Evolutionary conservation across 768 basidiomycete species (phyloP).

Genomic region (Kwoniella heveanensis): DNA sequence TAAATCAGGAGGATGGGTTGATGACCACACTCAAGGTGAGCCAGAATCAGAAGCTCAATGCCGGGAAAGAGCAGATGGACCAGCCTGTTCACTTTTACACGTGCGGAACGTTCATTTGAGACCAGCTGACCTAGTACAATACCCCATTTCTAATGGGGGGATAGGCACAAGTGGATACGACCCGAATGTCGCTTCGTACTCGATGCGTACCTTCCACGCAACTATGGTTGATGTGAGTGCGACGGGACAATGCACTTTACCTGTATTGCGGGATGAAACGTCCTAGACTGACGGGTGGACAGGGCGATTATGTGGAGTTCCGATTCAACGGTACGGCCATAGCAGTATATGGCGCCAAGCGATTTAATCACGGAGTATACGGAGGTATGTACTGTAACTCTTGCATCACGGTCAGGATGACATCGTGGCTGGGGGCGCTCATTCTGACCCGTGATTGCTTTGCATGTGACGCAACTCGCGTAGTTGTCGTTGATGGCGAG

Average conservation of each 20-base stretch:
- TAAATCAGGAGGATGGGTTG: constrained; percentile 6
- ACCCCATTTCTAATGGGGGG: too few relatives aligned
- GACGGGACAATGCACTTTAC: neutral
- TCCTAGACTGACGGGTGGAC: too few relatives aligned
- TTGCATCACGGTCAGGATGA: too few relatives aligned
- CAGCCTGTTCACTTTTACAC: too few relatives aligned
- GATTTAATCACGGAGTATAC: constrained; percentile 33
- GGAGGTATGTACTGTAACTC: constrained; percentile 1
- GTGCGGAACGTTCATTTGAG: too few relatives aligned
- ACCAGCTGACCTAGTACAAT: too few relatives aligned
- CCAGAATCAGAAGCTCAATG: neutral
- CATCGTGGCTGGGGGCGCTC: neutral
- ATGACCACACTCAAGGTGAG: constrained; percentile 15
- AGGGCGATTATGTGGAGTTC: constrained; percentile 31
- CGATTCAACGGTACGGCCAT: constrained; percentile 35
- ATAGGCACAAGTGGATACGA: neutral
- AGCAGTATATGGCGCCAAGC: constrained; percentile 28
- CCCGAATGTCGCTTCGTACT: constrained; percentile 3
- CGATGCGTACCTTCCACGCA: neutral
- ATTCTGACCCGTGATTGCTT: too few relatives aligned
- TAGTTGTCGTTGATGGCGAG: constrained; percentile 1
- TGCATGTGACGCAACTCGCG: too few relatives aligned
- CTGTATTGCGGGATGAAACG: too few relatives aligned
- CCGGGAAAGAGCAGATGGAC: too few relatives aligned
- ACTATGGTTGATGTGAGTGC: neutral